These are phyloP conservation scores for Pleurotus citrinopileatus DNA, from an alignment of 768 basidiomycete genomes.

Conservation along the genomic window DNA sequence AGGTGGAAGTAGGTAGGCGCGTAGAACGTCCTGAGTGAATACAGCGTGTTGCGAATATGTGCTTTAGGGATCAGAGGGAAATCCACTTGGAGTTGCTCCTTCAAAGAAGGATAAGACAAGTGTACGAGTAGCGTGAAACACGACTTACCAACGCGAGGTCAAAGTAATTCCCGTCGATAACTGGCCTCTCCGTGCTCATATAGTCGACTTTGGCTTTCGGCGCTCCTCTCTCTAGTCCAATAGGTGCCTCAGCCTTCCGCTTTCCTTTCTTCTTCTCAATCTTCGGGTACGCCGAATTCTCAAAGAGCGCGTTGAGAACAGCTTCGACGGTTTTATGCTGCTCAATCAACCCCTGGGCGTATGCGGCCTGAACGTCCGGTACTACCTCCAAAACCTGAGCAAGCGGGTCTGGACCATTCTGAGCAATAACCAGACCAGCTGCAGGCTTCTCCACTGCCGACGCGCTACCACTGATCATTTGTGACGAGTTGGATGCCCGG, in stretches of 20 bases:
- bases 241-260: constrained; percentile 30
- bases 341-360: constrained; percentile 48
- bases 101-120: constrained; percentile 8
- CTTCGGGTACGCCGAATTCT: constrained; percentile 59
- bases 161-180: constrained; percentile 45
- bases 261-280: constrained; percentile 36
- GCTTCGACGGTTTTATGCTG: constrained; percentile 45
- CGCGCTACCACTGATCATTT: constrained; percentile 5
- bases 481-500: neutral
- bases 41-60: constrained; percentile 47
- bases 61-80: constrained; percentile 58
- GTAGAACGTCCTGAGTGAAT: constrained; percentile 45
- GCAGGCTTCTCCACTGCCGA: constrained; percentile 4
- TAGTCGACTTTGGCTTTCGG: constrained; percentile 54
- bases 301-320: constrained; percentile 61
- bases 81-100: constrained; percentile 53
- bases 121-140: constrained; percentile 10
- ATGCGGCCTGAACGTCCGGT: constrained; percentile 63
- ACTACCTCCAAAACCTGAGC: constrained; percentile 63
- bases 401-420: constrained; percentile 20
- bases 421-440: constrained; percentile 21
- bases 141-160: constrained; percentile 49
- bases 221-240: constrained; percentile 19
- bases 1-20: constrained; percentile 64
- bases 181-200: constrained; percentile 40